Percentiles rank a stretch among this genome's conserved stretches.
phyloP scores from a whole-genome alignment of 1,139 yeast species.

The Kurtzmaniella quercitrusa region DNA sequence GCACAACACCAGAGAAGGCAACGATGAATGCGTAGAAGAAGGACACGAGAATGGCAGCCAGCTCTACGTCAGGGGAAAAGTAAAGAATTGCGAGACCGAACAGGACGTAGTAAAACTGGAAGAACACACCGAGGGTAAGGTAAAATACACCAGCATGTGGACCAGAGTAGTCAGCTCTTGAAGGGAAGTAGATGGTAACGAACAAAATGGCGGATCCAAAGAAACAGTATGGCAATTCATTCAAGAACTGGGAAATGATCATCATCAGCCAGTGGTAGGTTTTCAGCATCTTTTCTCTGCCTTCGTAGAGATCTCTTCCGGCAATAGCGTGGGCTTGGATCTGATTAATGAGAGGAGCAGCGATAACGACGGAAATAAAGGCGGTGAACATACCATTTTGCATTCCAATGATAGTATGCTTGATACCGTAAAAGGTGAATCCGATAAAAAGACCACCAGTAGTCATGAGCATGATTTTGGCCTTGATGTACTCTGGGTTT shows the following conservation, averaged over 20 bases:
- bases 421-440: slow-evolving; percentile 43
- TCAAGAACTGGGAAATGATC: slow-evolving; percentile 46
- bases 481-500: slow-evolving; percentile 38
- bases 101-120: slow-evolving; percentile 51
- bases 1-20: slow-evolving; percentile 62
- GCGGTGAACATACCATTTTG: slow-evolving; percentile 49
- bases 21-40: slow-evolving; percentile 51
- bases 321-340: slow-evolving; percentile 39
- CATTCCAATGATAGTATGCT: slow-evolving; percentile 42
- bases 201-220: slow-evolving; percentile 50
- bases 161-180: slow-evolving; percentile 43
- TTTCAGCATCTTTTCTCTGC: slow-evolving; percentile 60
- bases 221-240: slow-evolving; percentile 55
- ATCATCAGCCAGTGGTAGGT: slow-evolving; percentile 64
- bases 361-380: slow-evolving; percentile 45
- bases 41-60: slow-evolving; percentile 56
- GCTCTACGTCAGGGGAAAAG: slow-evolving; percentile 57
- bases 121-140: slow-evolving; percentile 49
- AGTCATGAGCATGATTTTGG: slow-evolving; percentile 42
- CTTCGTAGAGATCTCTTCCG: slow-evolving; percentile 55
- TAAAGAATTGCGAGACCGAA: slow-evolving; percentile 53
- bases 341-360: slow-evolving; percentile 47
- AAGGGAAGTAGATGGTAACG: slow-evolving; percentile 55
- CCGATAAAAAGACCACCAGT: slow-evolving; percentile 49
- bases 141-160: slow-evolving; percentile 50